Percentiles rank a stretch among this genome's conserved stretches.
These are phyloP conservation scores for Jimgerdemannia lactiflua DNA, from an alignment of 192 early-diverging fungal species.

Conservation along the genomic window DNA sequence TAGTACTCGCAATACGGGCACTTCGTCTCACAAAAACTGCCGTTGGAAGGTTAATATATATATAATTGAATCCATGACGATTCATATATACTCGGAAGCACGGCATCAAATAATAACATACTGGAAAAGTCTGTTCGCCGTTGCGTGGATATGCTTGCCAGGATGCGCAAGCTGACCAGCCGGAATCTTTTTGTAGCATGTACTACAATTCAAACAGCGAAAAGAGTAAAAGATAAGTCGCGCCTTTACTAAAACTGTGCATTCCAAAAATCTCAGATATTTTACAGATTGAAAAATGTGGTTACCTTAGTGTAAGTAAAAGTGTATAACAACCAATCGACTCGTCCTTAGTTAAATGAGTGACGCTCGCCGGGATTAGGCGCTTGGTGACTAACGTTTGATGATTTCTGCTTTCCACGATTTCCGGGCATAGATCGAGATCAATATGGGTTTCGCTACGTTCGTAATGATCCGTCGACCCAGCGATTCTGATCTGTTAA, in stretches of 20 bases:
- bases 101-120: too few species aligned
- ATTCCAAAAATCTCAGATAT: neutral
- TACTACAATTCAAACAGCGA: too few species aligned
- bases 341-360: neutral
- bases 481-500: too few species aligned
- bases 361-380: neutral
- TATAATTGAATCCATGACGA: too few species aligned
- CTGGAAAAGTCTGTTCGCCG: constrained; percentile 6
- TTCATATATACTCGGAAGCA: too few species aligned
- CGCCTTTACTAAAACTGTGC: too few species aligned
- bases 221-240: too few species aligned
- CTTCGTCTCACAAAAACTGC: constrained; percentile 21
- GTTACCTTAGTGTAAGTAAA: constrained; percentile 23
- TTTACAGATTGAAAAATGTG: constrained; percentile 3
- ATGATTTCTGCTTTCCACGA: neutral
- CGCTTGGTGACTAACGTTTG: neutral
- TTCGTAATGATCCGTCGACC: too few species aligned
- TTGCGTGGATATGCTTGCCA: constrained; percentile 25
- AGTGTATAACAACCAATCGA: neutral
- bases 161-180: constrained; percentile 23
- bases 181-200: constrained; percentile 33
- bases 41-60: too few species aligned
- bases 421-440: neutral
- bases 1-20: constrained; percentile 27
- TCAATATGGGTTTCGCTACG: neutral